Evolutionary conservation across 768 basidiomycete genomes (phyloP).

Genomic region (Megacollybia marginata): DNA sequence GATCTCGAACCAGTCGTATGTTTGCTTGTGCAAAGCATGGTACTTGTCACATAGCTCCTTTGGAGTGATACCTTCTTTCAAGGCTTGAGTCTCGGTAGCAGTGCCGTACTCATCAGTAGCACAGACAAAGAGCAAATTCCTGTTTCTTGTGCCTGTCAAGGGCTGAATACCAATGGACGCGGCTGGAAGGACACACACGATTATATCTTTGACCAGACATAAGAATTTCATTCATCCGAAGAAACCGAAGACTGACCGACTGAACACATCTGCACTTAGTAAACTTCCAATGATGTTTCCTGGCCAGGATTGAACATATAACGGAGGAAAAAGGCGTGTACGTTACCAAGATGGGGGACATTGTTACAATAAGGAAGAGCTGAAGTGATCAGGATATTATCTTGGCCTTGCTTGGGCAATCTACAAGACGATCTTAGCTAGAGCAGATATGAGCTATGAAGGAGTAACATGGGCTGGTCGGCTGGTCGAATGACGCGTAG

Average conservation of each 20-base stretch:
- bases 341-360: slow-evolving; percentile 86
- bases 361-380: slow-evolving; percentile 97
- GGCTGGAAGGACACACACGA: background rate
- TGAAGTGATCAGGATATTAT: slow-evolving; percentile 88
- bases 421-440: slow-evolving; percentile 18
- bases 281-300: slow-evolving; percentile 95
- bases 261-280: slow-evolving; percentile 94
- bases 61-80: slow-evolving; percentile 80
- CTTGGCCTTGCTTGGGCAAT: slow-evolving; percentile 76
- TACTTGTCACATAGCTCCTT: slow-evolving; percentile 87
- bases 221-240: background rate
- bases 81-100: slow-evolving; percentile 94
- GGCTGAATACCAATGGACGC: background rate
- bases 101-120: slow-evolving; percentile 99
- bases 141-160: slow-evolving; percentile 61
- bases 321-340: slow-evolving; percentile 1
- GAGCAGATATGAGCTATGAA: slow-evolving; percentile 7
- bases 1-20: slow-evolving; percentile 98
- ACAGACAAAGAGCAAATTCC: slow-evolving; percentile 89
- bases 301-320: slow-evolving; percentile 13
- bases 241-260: slow-evolving; percentile 50
- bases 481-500: slow-evolving; percentile 46
- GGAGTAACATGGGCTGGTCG: slow-evolving; percentile 39
- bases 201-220: background rate
- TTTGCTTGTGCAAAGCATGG: slow-evolving; percentile 78